Percentiles rank a stretch among this genome's conserved stretches.
Conservation (phyloP, 2,329 filamentous ascomycete species). For the Trichophyton verrucosum region DNA sequence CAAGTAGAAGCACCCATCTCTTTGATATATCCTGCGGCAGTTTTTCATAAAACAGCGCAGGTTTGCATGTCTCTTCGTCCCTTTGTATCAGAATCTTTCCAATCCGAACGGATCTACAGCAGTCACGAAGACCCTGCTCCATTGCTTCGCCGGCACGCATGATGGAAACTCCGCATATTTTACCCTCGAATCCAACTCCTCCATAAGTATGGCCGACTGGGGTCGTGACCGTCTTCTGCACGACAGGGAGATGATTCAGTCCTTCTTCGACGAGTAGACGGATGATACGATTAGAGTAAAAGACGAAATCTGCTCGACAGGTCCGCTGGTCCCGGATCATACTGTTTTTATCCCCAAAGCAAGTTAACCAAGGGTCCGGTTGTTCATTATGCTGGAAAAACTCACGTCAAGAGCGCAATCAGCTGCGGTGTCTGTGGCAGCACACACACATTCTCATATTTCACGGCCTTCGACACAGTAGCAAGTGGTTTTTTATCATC, state of each 20-base stretch:
- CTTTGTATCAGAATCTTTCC: slow-evolving; percentile 97
- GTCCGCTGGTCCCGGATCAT: slow-evolving; percentile 93
- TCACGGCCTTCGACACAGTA: slow-evolving; percentile 72
- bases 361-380: neutral
- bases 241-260: slow-evolving; percentile 86
- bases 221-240: slow-evolving; percentile 78
- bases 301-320: slow-evolving; percentile 90
- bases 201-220: slow-evolving; percentile 80
- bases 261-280: slow-evolving; percentile 93
- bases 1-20: slow-evolving; percentile 83
- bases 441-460: slow-evolving; percentile 77
- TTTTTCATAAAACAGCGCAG: slow-evolving; percentile 96
- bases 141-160: slow-evolving; percentile 98
- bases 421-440: slow-evolving; percentile 89
- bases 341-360: slow-evolving; percentile 36
- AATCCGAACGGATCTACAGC: slow-evolving; percentile 93
- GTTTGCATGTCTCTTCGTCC: slow-evolving; percentile 85
- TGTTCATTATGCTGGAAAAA: slow-evolving; percentile 18
- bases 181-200: slow-evolving; percentile 89
- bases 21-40: slow-evolving; percentile 85
- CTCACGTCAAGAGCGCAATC: slow-evolving; percentile 93
- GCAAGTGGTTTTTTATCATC: slow-evolving; percentile 70
- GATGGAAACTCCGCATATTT: slow-evolving; percentile 96
- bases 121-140: slow-evolving; percentile 93
- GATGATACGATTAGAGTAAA: slow-evolving; percentile 97